These are phyloP conservation scores for Lentinula sp. DNA, from an alignment of 768 basidiomycete species.

Conservation along the genomic window DNA sequence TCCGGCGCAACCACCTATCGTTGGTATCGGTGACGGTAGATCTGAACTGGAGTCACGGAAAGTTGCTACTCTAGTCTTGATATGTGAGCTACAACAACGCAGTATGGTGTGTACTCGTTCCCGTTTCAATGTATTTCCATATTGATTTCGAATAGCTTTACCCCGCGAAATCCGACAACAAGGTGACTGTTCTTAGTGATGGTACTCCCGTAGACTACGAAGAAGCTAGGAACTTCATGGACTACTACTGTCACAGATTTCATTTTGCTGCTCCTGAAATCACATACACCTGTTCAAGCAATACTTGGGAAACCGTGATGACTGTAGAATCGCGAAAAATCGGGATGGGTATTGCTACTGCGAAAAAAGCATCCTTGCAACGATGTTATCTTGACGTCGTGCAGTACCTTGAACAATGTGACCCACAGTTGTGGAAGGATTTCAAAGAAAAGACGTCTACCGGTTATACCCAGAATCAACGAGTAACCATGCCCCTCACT, in stretches of 20 bases:
- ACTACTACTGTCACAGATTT: conserved; percentile 85
- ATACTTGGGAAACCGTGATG: conserved; percentile 69
- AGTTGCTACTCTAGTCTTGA: conserved; percentile 70
- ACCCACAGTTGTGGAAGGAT: conserved; percentile 70
- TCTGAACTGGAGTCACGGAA: conserved; percentile 62
- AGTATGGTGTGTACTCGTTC: conserved; percentile 51
- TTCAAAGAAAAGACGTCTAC: conserved; percentile 57
- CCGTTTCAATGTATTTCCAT: not conserved
- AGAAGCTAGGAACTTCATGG: conserved; percentile 84
- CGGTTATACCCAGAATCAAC: conserved; percentile 66
- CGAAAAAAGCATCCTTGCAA: conserved; percentile 67
- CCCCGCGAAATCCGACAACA: conserved; percentile 4
- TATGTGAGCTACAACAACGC: conserved; percentile 59
- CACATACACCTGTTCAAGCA: conserved; percentile 35
- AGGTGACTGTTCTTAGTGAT: conserved; percentile 44
- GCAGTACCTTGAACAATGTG: conserved; percentile 81
- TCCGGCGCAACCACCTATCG: conserved; percentile 32
- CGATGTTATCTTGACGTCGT: conserved; percentile 85
- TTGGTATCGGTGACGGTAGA: conserved; percentile 57
- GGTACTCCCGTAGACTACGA: conserved; percentile 53
- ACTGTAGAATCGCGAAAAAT: conserved; percentile 73
- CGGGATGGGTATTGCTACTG: conserved; percentile 64
- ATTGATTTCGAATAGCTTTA: not conserved
- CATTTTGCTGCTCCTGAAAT: conserved; percentile 71
- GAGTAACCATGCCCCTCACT: conserved; percentile 60